phyloP scores from a whole-genome alignment of 306 rosid species.

The Alnus rubra region DNA sequence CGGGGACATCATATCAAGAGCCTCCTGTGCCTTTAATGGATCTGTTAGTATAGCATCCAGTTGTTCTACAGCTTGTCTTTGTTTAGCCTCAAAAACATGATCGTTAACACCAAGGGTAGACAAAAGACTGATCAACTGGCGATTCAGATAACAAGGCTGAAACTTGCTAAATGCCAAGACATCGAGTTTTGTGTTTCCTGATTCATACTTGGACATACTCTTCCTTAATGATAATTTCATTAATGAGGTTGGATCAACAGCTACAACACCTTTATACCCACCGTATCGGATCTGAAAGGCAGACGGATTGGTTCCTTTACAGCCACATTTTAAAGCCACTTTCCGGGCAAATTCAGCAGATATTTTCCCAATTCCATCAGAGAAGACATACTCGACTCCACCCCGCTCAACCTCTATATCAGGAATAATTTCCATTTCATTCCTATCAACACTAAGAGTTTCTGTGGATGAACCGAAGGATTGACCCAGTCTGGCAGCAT shows the following conservation, averaged over 20 bases:
- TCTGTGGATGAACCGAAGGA: conserved; percentile 93
- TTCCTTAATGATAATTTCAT: conserved; percentile 66
- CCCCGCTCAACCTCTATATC: conserved; percentile 36
- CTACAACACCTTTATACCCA: conserved; percentile 91
- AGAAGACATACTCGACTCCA: conserved; percentile 52
- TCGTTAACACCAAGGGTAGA: conserved; percentile 76
- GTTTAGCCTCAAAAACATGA: conserved; percentile 59
- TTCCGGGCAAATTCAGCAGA: conserved; percentile 60
- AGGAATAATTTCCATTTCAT: conserved; percentile 59
- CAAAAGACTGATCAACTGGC: conserved; percentile 74
- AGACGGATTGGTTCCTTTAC: conserved; percentile 48
- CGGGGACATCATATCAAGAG: conserved; percentile 66
- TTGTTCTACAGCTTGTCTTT: conserved; percentile 55
- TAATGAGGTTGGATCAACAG: conserved; percentile 69
- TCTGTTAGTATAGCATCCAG: conserved; percentile 61
- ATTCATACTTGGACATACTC: conserved; percentile 78
- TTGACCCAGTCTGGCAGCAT: conserved; percentile 91
- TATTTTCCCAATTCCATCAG: conserved; percentile 92
- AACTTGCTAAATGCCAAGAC: conserved; percentile 68
- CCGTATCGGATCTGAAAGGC: conserved; percentile 91
- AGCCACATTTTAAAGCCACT: conserved; percentile 71
- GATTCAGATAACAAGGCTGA: conserved; percentile 74
- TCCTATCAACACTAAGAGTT: conserved; percentile 46
- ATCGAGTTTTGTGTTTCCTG: conserved; percentile 58
- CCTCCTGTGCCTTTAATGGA: conserved; percentile 68